phyloP scores from a whole-genome alignment of 192 early-diverging fungal species.

The Backusella psychrophila region DNA sequence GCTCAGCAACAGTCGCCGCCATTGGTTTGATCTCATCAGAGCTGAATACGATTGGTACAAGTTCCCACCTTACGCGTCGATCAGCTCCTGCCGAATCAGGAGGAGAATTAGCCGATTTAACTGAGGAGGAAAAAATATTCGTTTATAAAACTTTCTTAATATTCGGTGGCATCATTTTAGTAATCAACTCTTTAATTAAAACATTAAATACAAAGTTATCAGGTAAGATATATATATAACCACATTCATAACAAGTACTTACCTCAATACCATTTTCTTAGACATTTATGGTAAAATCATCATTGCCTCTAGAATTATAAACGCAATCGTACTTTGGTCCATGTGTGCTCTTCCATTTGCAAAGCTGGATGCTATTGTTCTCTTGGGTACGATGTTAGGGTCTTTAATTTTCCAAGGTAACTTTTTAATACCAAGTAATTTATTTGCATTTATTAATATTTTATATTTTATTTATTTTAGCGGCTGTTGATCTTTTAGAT shows the following conservation, averaged over 20 bases:
- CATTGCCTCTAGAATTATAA: constrained; percentile 26
- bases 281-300: constrained; percentile 37
- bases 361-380: constrained; percentile 23
- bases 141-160: constrained; percentile 38
- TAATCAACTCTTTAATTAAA: constrained; percentile 36
- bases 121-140: constrained; percentile 30
- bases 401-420: constrained; percentile 30
- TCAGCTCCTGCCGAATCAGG: not conserved
- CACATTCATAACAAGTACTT: not conserved
- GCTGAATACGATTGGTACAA: not conserved
- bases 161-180: constrained; percentile 27
- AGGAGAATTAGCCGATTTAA: not conserved
- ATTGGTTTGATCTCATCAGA: not conserved
- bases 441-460: not conserved
- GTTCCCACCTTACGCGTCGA: not conserved
- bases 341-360: constrained; percentile 36
- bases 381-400: constrained; percentile 27
- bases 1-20: not conserved
- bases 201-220: constrained; percentile 33
- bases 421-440: not conserved
- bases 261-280: not conserved
- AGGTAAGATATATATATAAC: constrained; percentile 16
- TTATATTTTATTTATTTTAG: constrained; percentile 4
- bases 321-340: constrained; percentile 28
- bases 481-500: constrained; percentile 12